Evolutionary conservation across 192 early-diverging fungal species (phyloP).

Genomic region (Coemansia sp.): DNA sequence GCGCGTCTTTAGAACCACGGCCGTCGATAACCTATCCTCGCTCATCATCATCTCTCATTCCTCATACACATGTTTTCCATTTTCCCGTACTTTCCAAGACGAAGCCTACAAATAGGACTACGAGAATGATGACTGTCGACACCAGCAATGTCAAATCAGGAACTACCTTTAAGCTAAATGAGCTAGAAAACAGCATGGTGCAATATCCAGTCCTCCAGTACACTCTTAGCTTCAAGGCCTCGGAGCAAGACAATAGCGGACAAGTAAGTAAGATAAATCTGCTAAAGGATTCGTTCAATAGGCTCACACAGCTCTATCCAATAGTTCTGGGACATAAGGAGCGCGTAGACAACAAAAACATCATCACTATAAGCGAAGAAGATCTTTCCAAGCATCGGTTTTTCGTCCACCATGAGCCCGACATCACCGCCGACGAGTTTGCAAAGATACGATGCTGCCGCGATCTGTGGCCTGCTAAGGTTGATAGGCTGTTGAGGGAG

Average conservation of each 20-base stretch:
- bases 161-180: slow-evolving; percentile 8
- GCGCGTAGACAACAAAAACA: slow-evolving; percentile 1
- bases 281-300: slow-evolving; percentile 3
- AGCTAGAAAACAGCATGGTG: slow-evolving; percentile 16
- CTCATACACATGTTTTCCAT: background rate
- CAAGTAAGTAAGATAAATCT: background rate
- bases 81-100: background rate
- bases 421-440: slow-evolving; percentile 15
- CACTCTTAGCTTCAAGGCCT: background rate
- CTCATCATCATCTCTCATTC: no score
- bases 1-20: no score
- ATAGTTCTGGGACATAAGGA: slow-evolving; percentile 18
- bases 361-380: slow-evolving; percentile 10
- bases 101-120: no score
- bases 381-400: slow-evolving; percentile 11
- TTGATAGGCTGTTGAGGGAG: slow-evolving; percentile 8
- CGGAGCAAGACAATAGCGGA: background rate
- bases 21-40: no score
- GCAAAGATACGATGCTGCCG: slow-evolving; percentile 16
- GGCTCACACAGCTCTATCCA: slow-evolving; percentile 18
- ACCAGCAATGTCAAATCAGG: background rate
- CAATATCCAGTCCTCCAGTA: slow-evolving; percentile 23
- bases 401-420: slow-evolving; percentile 7
- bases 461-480: slow-evolving; percentile 16
- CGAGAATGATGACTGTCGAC: background rate